phyloP scores from a whole-genome alignment of 1,284 basidiomycete species.

The Cerrena zonata region DNA sequence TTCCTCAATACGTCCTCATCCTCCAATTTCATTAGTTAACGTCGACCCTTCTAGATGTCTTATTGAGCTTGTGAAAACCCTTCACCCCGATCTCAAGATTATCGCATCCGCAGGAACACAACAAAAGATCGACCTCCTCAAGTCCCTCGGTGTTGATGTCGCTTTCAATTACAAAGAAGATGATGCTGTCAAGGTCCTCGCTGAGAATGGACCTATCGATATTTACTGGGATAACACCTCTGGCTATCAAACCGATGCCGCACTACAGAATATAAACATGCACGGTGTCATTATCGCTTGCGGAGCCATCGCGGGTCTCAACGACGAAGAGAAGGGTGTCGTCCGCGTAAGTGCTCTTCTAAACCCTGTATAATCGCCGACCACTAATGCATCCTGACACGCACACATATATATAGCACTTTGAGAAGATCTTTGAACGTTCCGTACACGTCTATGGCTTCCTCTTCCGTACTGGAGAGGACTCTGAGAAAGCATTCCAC shows the following conservation, averaged over 20 bases:
- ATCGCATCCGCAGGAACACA: slow-evolving; percentile 59
- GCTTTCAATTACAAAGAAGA: slow-evolving; percentile 61
- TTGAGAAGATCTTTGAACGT: slow-evolving; percentile 12
- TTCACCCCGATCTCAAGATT: slow-evolving; percentile 36
- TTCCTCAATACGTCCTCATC: not conserved
- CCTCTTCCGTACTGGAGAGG: slow-evolving; percentile 3
- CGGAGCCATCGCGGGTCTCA: slow-evolving; percentile 17
- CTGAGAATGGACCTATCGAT: slow-evolving; percentile 41
- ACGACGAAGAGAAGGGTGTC: slow-evolving; percentile 1
- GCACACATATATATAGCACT: slow-evolving; percentile 4
- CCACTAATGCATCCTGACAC: not conserved
- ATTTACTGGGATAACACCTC: slow-evolving; percentile 48
- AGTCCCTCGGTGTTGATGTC: slow-evolving; percentile 48
- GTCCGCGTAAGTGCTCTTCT: slow-evolving; percentile 7
- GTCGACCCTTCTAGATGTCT: slow-evolving; percentile 10
- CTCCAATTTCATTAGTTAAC: not conserved
- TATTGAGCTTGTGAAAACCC: slow-evolving; percentile 8
- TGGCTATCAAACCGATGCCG: slow-evolving; percentile 37
- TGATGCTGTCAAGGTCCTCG: slow-evolving; percentile 39
- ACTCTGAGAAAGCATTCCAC: not conserved
- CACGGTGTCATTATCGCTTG: slow-evolving; percentile 51
- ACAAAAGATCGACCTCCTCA: slow-evolving; percentile 54
- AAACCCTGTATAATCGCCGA: not conserved
- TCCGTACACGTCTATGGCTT: slow-evolving; percentile 11
- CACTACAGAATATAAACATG: slow-evolving; percentile 36